Evolutionary conservation across 345 rosid species (phyloP), one percentile per base, ranked within the genome.

Genomic region (Syzygium jambos): DNA sequence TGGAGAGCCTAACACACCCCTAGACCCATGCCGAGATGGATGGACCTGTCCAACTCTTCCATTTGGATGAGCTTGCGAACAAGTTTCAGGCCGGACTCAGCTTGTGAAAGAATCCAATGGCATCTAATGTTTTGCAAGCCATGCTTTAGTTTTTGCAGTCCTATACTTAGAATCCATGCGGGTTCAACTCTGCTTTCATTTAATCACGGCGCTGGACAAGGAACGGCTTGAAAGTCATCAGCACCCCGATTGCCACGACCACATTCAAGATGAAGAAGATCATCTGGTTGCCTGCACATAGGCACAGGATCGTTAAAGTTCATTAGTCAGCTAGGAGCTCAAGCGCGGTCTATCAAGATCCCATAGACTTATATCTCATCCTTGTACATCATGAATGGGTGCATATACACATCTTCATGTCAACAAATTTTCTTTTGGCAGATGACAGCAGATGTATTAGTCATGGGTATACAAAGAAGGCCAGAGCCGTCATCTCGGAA

Each of bases 211-310:
- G 80, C 46, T 19, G 49, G 85, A 83, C 85, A 30, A 95, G 92
- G 92, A 97, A 96, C 17, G 99, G 99, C 86, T 95, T 92, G 92
- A 96, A 94, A 11, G 98, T 96, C 93, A 91, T 52, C 84, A 94
- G n/a, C 86, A 94, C 90, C 77, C 95, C 99, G 51, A 92, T 89
- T 46, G 89, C 92, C 89, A 92, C 89, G 3, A 97, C 88, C 85
- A 87, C 78, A 86, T 92, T 95, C 88, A 97, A 85, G n/a, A 92
- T 41, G 87, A 94, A 95, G 95, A 97, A 97, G 53, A 95, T 95
- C 90, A 92, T 90, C 82, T 94, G 95, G 65, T 68, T 89, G 43
- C 97, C 99, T 96, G 93, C 92, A 91, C 78, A 56, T 27, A 87
- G 85, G 51, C n/a, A 80, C 52, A 1, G 78, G 78, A 4, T 65